phyloP scores from a whole-genome alignment of 805 yeast species.

The Spathaspora sp. region DNA sequence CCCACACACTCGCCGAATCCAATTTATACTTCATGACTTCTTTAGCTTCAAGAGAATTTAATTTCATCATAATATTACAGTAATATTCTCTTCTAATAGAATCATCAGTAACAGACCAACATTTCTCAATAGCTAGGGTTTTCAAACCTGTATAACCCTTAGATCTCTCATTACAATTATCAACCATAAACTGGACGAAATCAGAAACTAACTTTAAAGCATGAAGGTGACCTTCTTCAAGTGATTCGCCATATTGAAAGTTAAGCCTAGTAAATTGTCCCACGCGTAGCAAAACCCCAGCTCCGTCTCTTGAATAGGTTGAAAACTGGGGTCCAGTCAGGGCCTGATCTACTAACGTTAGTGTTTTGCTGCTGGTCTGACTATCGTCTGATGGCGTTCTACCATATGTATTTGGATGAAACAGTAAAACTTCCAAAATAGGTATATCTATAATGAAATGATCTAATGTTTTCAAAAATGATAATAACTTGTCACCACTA shows the following conservation, averaged over 20 bases:
- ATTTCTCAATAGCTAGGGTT: slow-evolving; percentile 18
- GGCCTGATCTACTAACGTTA: slow-evolving; percentile 20
- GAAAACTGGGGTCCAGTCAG: slow-evolving; percentile 14
- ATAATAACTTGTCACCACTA: slow-evolving; percentile 3
- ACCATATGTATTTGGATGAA: slow-evolving; percentile 4
- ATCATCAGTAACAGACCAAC: slow-evolving; percentile 31
- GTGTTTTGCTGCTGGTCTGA: not conserved
- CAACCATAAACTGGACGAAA: slow-evolving; percentile 7
- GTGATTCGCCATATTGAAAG: slow-evolving; percentile 26
- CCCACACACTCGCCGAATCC: slow-evolving; percentile 13
- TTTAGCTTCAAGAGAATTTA: not conserved
- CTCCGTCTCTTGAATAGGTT: slow-evolving; percentile 7
- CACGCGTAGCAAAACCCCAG: slow-evolving; percentile 11
- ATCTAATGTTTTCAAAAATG: not conserved
- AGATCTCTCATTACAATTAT: not conserved
- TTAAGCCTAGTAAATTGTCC: slow-evolving; percentile 9
- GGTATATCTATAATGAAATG: slow-evolving; percentile 2
- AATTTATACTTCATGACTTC: slow-evolving; percentile 3
- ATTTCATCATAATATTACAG: not conserved
- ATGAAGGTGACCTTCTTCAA: slow-evolving; percentile 21
- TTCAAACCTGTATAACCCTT: slow-evolving; percentile 7
- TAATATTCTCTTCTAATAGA: slow-evolving; percentile 16
- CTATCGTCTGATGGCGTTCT: not conserved
- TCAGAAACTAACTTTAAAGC: slow-evolving; percentile 18
- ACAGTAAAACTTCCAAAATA: slow-evolving; percentile 5